A percentile compares a stretch with the other conserved stretches of the same genome.
Conservation (phyloP, 1,284 basidiomycete species). For the Boletellus sp. region DNA sequence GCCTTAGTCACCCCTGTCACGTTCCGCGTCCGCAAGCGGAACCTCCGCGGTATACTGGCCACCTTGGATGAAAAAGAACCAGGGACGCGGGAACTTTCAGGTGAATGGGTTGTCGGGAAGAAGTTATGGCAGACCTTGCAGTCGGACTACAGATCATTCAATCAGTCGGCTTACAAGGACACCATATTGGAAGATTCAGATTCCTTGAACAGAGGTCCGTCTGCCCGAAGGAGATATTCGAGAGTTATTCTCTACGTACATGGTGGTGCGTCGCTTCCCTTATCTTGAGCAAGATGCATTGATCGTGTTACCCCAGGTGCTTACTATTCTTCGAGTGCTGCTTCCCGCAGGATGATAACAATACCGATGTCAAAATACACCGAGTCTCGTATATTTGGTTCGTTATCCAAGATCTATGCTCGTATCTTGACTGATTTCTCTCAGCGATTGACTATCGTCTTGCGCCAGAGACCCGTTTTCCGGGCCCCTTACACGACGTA, state of each 20-base stretch:
- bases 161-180: slow-evolving; percentile 14
- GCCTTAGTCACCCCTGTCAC: slow-evolving; percentile 95
- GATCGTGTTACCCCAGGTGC: slow-evolving; percentile 55
- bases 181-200: slow-evolving; percentile 11
- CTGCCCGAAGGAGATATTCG: slow-evolving; percentile 50
- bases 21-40: slow-evolving; percentile 75
- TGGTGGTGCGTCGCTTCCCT: slow-evolving; percentile 58
- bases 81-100: slow-evolving; percentile 78
- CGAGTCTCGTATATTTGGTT: slow-evolving; percentile 92
- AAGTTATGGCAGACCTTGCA: slow-evolving; percentile 88
- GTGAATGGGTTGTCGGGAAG: slow-evolving; percentile 96
- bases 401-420: slow-evolving; percentile 24
- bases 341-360: slow-evolving; percentile 90
- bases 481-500: slow-evolving; percentile 90
- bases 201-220: slow-evolving; percentile 5
- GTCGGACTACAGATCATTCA: slow-evolving; percentile 69
- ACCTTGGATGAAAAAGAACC: slow-evolving; percentile 72
- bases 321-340: slow-evolving; percentile 91
- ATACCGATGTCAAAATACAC: slow-evolving; percentile 90
- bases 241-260: slow-evolving; percentile 92
- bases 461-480: slow-evolving; percentile 92
- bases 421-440: slow-evolving; percentile 7
- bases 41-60: slow-evolving; percentile 74
- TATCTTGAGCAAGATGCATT: slow-evolving; percentile 1
- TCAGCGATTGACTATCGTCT: slow-evolving; percentile 94